Base-by-base conservation (phyloP, 129 eudicot species). In the Mikania micrantha region DNA sequence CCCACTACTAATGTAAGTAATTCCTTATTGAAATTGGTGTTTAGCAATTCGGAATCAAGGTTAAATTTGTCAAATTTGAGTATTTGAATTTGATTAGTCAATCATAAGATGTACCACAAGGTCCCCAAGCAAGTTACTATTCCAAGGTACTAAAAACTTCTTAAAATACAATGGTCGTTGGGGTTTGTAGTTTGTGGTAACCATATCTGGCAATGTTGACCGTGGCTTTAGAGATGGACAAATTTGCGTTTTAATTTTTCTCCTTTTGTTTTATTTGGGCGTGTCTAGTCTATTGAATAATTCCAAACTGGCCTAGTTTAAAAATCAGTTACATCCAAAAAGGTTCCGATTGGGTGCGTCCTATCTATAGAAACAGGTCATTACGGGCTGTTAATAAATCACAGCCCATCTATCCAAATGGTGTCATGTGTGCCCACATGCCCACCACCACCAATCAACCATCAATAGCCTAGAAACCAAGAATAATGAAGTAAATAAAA, bases 1-100 rank as follows among this genome's bases (percentile, higher is more conserved):
- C 96, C 97, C 57, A 64, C 93, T 57, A 75, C 84, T 16, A 69
- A 87, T 77, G 97, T 87, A 83, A 84, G 90, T 49, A 45, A 38
- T 24, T n/a, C 7, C 48, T 58, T 15, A 7, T 31, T 19, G 39
- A 13, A 25, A 31, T 9, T 32, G 19, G 60, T 49, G 34, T 67
- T 35, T 78, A 72, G 40, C 13, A 52, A 42, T 63, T 15, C 72
- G 7, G 9, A 42, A 35, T 58, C 36, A 31, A 54, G 64, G 40
- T 31, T 41, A 58, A 58, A n/a, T 24, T 15, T 15, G 13, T 48
- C 54, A 48, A 11, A 16, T 32, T 53, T 47, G 25, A 19, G 24
- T 20, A 74, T 3, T 40, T 40, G 36, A 65, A 57, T 58, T 17
- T 70, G 38, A 47, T 32, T 60, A 31, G 32, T 77, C 15, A 19